Base-by-base conservation (phyloP, 1,284 basidiomycete species). In the Moniliella sp. region DNA sequence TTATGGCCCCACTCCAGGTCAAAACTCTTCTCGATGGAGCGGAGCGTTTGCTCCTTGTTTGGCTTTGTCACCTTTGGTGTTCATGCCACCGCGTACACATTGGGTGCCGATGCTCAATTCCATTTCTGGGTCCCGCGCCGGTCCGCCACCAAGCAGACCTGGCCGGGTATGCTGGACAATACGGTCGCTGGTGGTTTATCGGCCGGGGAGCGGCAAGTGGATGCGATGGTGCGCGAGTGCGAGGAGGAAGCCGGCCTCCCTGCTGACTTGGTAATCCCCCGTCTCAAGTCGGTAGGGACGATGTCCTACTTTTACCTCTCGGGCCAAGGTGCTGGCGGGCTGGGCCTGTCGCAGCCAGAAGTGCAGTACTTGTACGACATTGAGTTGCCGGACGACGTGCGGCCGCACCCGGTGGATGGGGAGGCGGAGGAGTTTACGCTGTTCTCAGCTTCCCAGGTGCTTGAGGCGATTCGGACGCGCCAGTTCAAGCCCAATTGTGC, bases 401-500 rank as follows among this genome's bases (percentile, higher is more conserved):
- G 68, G 25, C 78, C 80, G 0, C 67, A 66, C 29, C 84, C 84
- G 0, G 67, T 73, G 23, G 88, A 94, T 45, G 83, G 79, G 18
- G 88, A 94, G 58, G 86, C 93, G 3, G 82, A 91, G 53, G 75
- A 70, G 1, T 94, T 93, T 48, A 73, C 76, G 28, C 43, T 63
- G 11, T 40, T 64, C 37, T 33, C 32, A 5, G 26, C 56, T 3
- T 45, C 50, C 3, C 42, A 61, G 28, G 41, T 59, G 18, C 23
- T 49, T 27, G 30, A 37, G 3, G 35, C 32, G 31, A 47, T 59
- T 43, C 31, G 36, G 8, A 61, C 65, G 10, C 73, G 73, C 0
- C 52, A 72, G 15, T 91, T 88, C 66, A 91, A 91, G 61, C 67
- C 77, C 2, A 86, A 88, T 46, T 84, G 79, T 45, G 76, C 74